A percentile compares a stretch with the other conserved stretches of the same genome.
phyloP scores from a whole-genome alignment of 257 asterid genomes.

The Primulina huaijiensis region DNA sequence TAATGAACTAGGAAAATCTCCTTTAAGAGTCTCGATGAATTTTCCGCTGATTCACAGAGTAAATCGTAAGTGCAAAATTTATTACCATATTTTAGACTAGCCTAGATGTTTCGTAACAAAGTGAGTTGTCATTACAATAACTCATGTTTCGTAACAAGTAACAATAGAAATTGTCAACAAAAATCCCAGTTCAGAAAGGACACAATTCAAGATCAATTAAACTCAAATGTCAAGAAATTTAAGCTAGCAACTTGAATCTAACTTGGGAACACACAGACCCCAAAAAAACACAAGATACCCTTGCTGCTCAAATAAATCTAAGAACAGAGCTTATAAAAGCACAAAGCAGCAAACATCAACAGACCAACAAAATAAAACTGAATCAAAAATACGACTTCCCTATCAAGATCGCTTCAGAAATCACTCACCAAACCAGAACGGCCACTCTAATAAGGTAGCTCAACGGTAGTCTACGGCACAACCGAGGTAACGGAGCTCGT shows the following conservation, averaged over 20 bases:
- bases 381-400: too few relatives aligned
- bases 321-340: neutral
- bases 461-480: too few relatives aligned
- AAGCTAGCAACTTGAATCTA: too few relatives aligned
- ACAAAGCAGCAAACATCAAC: neutral
- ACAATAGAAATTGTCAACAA: too few relatives aligned
- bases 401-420: too few relatives aligned
- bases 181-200: too few relatives aligned
- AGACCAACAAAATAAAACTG: neutral
- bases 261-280: neutral
- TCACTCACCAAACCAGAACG: too few relatives aligned
- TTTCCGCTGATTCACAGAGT: neutral
- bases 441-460: too few relatives aligned
- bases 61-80: neutral
- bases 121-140: neutral
- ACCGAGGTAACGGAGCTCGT: too few relatives aligned
- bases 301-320: neutral
- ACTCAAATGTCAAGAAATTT: neutral
- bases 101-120: neutral
- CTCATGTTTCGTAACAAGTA: neutral
- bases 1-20: neutral
- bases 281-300: neutral
- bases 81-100: neutral
- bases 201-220: neutral
- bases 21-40: neutral